A percentile compares a stretch with the other conserved stretches of the same genome.
Evolutionary conservation across 768 basidiomycete species (phyloP).

Genomic region (Phanerochaete sordida): DNA sequence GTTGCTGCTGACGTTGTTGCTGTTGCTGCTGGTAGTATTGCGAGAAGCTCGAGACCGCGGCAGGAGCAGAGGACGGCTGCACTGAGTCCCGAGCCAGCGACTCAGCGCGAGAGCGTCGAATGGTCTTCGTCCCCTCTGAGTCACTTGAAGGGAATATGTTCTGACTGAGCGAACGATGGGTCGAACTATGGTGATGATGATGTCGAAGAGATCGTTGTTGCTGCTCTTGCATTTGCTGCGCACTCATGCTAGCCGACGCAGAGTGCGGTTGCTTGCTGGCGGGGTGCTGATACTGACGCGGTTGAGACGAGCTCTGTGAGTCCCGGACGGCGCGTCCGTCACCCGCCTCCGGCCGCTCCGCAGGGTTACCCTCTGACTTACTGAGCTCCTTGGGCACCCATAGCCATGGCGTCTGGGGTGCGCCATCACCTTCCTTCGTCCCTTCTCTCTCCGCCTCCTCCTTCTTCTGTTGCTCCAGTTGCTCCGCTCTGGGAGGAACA

Average conservation of each 20-base stretch:
- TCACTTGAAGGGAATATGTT: not conserved
- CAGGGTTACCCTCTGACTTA: conserved; percentile 15
- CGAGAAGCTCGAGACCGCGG: conserved; percentile 4
- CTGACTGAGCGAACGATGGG: not conserved
- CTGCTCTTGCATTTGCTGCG: not conserved
- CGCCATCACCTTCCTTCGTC: conserved; percentile 25
- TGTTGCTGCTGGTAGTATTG: conserved; percentile 6
- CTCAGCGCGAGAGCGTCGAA: not conserved
- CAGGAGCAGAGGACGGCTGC: conserved; percentile 16
- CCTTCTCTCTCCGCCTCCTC: not conserved
- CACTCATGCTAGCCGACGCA: not conserved
- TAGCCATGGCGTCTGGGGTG: conserved; percentile 65
- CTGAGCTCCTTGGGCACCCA: conserved; percentile 44
- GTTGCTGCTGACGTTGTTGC: conserved; percentile 9
- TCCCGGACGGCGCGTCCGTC: conserved; percentile 1
- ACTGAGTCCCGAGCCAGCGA: not conserved
- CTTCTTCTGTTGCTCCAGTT: not conserved
- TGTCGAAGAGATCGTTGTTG: not conserved
- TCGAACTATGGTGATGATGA: not conserved
- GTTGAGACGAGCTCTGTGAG: not conserved
- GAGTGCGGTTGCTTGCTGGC: not conserved
- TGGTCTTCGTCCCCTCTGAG: not conserved
- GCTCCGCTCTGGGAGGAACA: not conserved
- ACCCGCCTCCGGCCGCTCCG: not conserved
- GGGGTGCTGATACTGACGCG: not conserved